Base-by-base conservation (phyloP, 192 early-diverging fungal species). In the Allomyces macrogynus region DNA sequence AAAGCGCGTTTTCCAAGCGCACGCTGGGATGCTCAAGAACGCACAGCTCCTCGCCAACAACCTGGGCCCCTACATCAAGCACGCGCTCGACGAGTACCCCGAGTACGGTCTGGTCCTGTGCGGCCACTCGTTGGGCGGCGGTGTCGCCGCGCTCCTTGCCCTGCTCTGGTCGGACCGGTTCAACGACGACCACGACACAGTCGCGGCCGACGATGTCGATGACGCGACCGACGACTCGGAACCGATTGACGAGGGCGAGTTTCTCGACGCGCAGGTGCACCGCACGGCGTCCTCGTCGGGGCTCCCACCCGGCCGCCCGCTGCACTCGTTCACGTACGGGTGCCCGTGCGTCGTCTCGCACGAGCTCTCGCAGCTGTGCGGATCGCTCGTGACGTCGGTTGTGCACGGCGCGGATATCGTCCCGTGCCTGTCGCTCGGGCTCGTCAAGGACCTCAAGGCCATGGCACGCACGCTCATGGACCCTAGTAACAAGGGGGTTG, bases 71-170 rank as follows among this genome's bases (percentile, higher is more conserved):
- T 80, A 82, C n/a, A 82, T 93, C 24, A 72, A 74, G 11, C 75
- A 84, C 24, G 87, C 87, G 3, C 72, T 95, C 43, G 73, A 81
- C 14, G 65, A 78, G 23, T 82, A 88, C 65, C 86, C 86, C 9
- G 81, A 84, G 54, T 95, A 95, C 68, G 82, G 84, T 3, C 70
- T 95, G 61, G 81, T 93, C 3, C 67, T 95, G 14, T 90, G 87
- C 14, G 92, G 92, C 12, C 92, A 95, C 72, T 89, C 86, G 14
- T 70, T 95, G 23, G 92, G 92, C 60, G 91, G 85, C 26, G 91
- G 91, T 2, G 86, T 95, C 4, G 91, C 90, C 0, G 77, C 87
- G 0, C 68, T 91, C 22, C 71, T 95, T 5, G 77, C 86, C 7
- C 75, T 93, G 11, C 67, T 90, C 10, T 95, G 91, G 92, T 81